These are phyloP conservation scores for Sclerotinia subarctica DNA, from an alignment of 2,329 filamentous ascomycete genomes.

Conservation along the genomic window DNA sequence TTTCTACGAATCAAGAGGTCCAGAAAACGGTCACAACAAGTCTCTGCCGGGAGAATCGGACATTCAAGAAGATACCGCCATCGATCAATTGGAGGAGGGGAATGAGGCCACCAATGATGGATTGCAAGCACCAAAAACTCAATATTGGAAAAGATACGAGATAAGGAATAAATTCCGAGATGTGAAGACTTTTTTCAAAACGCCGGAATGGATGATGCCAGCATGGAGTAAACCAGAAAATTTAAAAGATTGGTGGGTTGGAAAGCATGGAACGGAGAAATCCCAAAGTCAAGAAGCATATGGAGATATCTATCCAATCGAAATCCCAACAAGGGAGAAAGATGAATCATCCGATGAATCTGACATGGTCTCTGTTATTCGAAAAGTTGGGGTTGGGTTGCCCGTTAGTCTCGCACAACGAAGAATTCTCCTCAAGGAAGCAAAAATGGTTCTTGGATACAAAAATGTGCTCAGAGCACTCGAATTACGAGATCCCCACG, in stretches of 20 bases:
- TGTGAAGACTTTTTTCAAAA: conserved; percentile 1
- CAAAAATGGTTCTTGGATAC: conserved; percentile 9
- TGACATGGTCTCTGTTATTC: conserved; percentile 11
- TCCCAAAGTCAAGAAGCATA: conserved; percentile 16
- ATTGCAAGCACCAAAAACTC: not conserved
- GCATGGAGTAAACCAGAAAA: conserved; percentile 9
- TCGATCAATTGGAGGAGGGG: not conserved
- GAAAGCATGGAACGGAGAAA: conserved; percentile 8
- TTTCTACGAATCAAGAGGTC: not conserved
- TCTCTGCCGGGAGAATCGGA: not conserved
- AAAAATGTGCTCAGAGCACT: conserved; percentile 9
- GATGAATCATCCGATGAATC: not conserved
- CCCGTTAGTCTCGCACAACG: conserved; percentile 1
- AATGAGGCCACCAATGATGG: not conserved
- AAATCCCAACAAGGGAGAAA: not conserved
- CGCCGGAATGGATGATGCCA: conserved; percentile 8
- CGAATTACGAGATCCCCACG: conserved; percentile 13
- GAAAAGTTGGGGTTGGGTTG: conserved; percentile 9
- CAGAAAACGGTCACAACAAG: not conserved
- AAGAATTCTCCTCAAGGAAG: conserved; percentile 3
- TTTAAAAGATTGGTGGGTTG: not conserved
- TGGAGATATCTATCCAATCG: conserved; percentile 13
- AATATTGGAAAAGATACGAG: conserved; percentile 9
- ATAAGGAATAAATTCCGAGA: not conserved
- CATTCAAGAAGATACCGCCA: not conserved